Percentiles rank a stretch among this genome's conserved stretches.
phyloP scores from a whole-genome alignment of 164 flowering plant species.

The Vitis rotundifolia region DNA sequence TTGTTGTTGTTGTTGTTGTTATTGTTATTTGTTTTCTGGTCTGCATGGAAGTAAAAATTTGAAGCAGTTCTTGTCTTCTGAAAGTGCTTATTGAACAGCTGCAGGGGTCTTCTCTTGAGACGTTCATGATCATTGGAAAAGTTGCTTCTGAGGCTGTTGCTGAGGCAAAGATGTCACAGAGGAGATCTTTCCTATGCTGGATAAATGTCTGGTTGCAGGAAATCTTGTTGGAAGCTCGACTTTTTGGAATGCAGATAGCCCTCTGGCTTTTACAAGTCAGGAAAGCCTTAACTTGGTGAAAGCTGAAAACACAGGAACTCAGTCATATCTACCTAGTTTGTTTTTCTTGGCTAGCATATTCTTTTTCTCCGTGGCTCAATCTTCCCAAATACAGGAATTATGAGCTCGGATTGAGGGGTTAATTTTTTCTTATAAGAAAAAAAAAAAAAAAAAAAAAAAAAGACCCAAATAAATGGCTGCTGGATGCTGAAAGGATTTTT shows the following conservation, averaged over 20 bases:
- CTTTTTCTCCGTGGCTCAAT: constrained; percentile 14
- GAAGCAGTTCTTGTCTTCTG: not conserved
- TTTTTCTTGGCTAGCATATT: constrained; percentile 11
- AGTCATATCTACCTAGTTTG: not conserved
- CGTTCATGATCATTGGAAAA: constrained; percentile 80
- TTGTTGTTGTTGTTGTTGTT: no score
- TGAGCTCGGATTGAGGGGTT: constrained; percentile 18
- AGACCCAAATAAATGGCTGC: not conserved
- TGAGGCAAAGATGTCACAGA: constrained; percentile 57
- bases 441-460: not conserved
- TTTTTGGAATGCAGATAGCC: constrained; percentile 66
- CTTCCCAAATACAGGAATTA: not conserved
- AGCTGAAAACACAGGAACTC: not conserved
- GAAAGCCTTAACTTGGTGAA: constrained; percentile 43
- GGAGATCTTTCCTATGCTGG: constrained; percentile 46
- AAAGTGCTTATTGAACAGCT: constrained; percentile 38
- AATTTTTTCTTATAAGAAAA: not conserved
- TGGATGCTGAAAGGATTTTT: not conserved
- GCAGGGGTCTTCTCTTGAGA: constrained; percentile 76
- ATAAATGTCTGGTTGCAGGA: constrained; percentile 60
- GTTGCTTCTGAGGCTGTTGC: constrained; percentile 80
- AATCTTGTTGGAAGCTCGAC: constrained; percentile 56
- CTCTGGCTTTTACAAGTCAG: constrained; percentile 70
- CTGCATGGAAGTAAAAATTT: not conserved
- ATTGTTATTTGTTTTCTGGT: not conserved